These are phyloP conservation scores for Colletotrichum sp. DNA, from an alignment of 2,329 filamentous ascomycete genomes.

Conservation along the genomic window DNA sequence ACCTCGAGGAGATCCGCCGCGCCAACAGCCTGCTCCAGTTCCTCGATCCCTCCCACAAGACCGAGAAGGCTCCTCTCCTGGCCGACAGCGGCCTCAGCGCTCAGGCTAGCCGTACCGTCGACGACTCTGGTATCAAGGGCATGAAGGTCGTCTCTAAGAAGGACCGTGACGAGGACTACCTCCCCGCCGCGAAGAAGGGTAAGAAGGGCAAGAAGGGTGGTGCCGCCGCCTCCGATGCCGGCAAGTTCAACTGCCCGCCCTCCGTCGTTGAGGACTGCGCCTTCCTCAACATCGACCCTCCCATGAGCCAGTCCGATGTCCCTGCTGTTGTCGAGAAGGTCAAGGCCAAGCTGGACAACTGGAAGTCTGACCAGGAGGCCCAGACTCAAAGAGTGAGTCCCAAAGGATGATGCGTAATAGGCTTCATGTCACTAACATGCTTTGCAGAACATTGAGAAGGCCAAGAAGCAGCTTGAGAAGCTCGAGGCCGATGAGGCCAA, in stretches of 20 bases:
- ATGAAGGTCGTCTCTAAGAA: constrained; percentile 85
- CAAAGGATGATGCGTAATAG: background rate
- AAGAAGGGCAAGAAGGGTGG: constrained; percentile 84
- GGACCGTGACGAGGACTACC: constrained; percentile 85
- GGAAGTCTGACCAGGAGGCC: constrained; percentile 87
- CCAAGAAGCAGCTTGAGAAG: constrained; percentile 91
- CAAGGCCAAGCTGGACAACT: constrained; percentile 87
- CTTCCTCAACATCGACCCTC: constrained; percentile 84
- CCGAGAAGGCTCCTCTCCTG: constrained; percentile 70
- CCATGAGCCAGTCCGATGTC: constrained; percentile 84
- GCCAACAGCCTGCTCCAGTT: constrained; percentile 88
- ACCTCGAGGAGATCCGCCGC: constrained; percentile 88
- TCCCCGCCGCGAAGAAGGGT: constrained; percentile 80
- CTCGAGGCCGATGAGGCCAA: constrained; percentile 73
- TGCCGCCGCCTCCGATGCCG: constrained; percentile 49
- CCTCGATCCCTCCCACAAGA: constrained; percentile 77
- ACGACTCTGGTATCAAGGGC: constrained; percentile 85
- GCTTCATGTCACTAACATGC: constrained; percentile 30
- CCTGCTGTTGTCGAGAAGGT: constrained; percentile 84
- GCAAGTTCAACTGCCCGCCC: constrained; percentile 80
- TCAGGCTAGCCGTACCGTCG: constrained; percentile 81
- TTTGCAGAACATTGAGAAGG: constrained; percentile 89
- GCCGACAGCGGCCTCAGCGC: constrained; percentile 78
- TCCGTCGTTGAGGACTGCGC: constrained; percentile 90
- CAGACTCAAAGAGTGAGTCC: constrained; percentile 88